Percentiles rank a stretch among this genome's conserved stretches.
These are phyloP conservation scores for Astrothelium subdiscretum DNA, from an alignment of 495 filamentous ascomycete genomes.

Conservation along the genomic window DNA sequence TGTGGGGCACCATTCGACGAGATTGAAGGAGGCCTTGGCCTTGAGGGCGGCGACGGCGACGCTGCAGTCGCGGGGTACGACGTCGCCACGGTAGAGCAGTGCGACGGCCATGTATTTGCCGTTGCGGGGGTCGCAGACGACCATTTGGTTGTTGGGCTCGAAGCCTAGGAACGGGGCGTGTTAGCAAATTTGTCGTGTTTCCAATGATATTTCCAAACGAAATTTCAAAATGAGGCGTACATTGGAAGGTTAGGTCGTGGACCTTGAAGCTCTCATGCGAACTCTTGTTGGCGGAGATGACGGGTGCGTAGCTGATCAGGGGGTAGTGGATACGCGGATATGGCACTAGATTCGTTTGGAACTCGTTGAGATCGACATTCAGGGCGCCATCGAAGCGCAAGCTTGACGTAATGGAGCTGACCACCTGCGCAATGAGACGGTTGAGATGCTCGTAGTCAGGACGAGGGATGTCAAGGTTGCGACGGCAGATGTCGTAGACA, in stretches of 20 bases:
- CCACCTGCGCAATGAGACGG: constrained; percentile 73
- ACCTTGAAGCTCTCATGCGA: constrained; percentile 89
- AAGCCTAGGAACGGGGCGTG: constrained; percentile 38
- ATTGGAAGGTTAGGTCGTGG: constrained; percentile 76
- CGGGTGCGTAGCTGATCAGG: constrained; percentile 78
- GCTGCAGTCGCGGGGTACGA: constrained; percentile 74
- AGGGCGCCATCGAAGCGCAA: constrained; percentile 83
- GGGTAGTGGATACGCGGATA: constrained; percentile 90
- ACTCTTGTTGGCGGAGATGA: constrained; percentile 69
- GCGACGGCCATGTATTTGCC: constrained; percentile 94
- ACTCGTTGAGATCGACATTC: constrained; percentile 88
- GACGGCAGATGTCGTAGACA: constrained; percentile 84
- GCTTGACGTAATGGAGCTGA: constrained; percentile 83
- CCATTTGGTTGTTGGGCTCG: constrained; percentile 95
- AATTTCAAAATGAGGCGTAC: constrained; percentile 39
- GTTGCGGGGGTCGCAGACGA: constrained; percentile 81
- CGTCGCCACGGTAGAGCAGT: constrained; percentile 81
- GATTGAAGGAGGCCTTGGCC: constrained; percentile 78
- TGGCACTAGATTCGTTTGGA: constrained; percentile 89
- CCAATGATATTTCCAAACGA: too few relatives aligned
- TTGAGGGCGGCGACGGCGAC: constrained; percentile 71
- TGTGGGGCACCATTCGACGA: constrained; percentile 94
- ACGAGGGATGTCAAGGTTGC: constrained; percentile 78
- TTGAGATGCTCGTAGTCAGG: constrained; percentile 82
- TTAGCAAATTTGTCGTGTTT: too few relatives aligned